phyloP scores from a whole-genome alignment of 129 eudicot genomes.

The Helianthus annuus region HanXRQr2.0-SUNRISE NC_035445.2:66186849-66187348 shows the following conservation, averaged over 20 bases:
- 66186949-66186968: constrained; percentile 21
- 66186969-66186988: constrained; percentile 25
- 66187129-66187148: too few species aligned
- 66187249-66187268: not conserved
- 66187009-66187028: constrained; percentile 31
- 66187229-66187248: not conserved
- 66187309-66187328: constrained; percentile 19
- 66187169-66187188: too few species aligned
- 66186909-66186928: not conserved
- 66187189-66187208: too few species aligned
- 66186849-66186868: constrained; percentile 8
- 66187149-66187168: too few species aligned
- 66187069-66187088: constrained; percentile 2
- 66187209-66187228: too few species aligned
- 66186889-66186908: not conserved
- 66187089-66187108: not conserved
- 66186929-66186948: not conserved
- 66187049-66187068: not conserved
- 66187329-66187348: constrained; percentile 21
- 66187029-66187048: constrained; percentile 15
- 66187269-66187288: constrained; percentile 21
- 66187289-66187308: constrained; percentile 7
- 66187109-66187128: too few species aligned
- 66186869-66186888: constrained; percentile 18
- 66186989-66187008: constrained; percentile 26